Evolutionary conservation across 2,329 filamentous ascomycete genomes (phyloP), one percentile per base, ranked within the genome.

Genomic region (Claviceps sorghi): DNA sequence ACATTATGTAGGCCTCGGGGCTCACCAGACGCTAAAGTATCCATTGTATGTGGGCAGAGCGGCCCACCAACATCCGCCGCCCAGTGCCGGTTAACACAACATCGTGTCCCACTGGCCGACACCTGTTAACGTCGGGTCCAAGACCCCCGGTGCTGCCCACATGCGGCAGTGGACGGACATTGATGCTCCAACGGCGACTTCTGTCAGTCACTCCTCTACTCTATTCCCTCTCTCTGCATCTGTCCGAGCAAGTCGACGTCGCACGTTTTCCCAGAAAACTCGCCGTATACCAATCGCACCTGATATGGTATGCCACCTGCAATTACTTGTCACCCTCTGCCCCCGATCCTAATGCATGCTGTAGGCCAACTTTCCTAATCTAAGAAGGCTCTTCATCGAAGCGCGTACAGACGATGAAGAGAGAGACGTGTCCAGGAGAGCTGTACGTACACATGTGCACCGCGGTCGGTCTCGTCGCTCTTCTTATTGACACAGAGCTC

Each of bases 381-480:
- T 98, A n/a, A 83, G 93, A 49, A 86, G 93, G 15, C 83, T 98
- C 55, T 97, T 98, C 64, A 91, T 96, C 51, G 91, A 97, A 71
- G 86, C 91, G 34, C 80, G 93, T 54, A 90, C 88, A 3, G 91
- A 97, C 64, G 84, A 86, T 52, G 93, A 98, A 67, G 93, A 97
- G 69, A 86, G 93, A 66, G 86, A 89, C 55, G 93, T 97, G 59
- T 97, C 93, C 15, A 78, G 93, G 59, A 94, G 84, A 69, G 93
- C 93, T 50, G 93, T 96, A 72, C 64, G 86, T 69, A 52, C 53
- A 52, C 52, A 5, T 43, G 2, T n/a, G 32, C 26, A 32, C 30
- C 4, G 9, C 32, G 21, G 17, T 51, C 15, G 9, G 15, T 30
- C 10, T n/a, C 19, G 10, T 19, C n/a, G n/a, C 26, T 29, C 15